These are phyloP conservation scores for Suillus hirtellus DNA, from an alignment of 768 basidiomycete species.

Conservation along the genomic window DNA sequence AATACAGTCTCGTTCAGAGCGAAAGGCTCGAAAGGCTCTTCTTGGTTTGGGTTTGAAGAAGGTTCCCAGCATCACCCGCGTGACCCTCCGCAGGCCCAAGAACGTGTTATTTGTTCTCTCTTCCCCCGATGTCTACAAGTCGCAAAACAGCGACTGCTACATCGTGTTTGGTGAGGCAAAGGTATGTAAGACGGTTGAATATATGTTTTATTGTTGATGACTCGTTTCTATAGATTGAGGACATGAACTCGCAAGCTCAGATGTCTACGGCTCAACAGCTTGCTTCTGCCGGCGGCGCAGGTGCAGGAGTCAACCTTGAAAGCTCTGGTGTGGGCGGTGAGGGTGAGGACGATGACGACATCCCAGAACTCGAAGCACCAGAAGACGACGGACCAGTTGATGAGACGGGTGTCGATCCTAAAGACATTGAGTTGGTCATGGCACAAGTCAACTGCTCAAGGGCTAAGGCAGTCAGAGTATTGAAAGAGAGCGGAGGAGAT, in stretches of 20 bases:
- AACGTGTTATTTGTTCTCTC: constrained; percentile 94
- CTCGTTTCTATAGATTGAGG: constrained; percentile 63
- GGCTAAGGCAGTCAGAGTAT: constrained; percentile 85
- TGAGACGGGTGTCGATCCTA: constrained; percentile 86
- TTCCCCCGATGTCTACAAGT: constrained; percentile 97
- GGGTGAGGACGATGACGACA: constrained; percentile 72
- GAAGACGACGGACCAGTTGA: constrained; percentile 83
- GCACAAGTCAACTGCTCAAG: constrained; percentile 84
- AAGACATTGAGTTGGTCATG: constrained; percentile 96
- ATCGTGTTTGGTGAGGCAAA: constrained; percentile 99
- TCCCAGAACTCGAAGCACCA: constrained; percentile 79
- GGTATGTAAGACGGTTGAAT: constrained; percentile 38
- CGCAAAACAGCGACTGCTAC: constrained; percentile 95
- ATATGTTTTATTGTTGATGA: background rate
- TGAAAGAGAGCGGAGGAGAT: constrained; percentile 92
- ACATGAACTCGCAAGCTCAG: constrained; percentile 81
- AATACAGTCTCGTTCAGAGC: constrained; percentile 91
- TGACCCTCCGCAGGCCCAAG: constrained; percentile 93
- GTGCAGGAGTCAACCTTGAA: constrained; percentile 48
- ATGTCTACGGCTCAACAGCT: constrained; percentile 80
- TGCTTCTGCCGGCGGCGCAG: constrained; percentile 48
- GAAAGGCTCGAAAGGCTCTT: constrained; percentile 94
- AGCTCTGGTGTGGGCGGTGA: constrained; percentile 48
- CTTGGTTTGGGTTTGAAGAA: constrained; percentile 89
- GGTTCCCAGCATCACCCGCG: constrained; percentile 90